A percentile compares a stretch with the other conserved stretches of the same genome.
phyloP scores from a whole-genome alignment of 305 asterid species.

The Ajuga reptans region DNA sequence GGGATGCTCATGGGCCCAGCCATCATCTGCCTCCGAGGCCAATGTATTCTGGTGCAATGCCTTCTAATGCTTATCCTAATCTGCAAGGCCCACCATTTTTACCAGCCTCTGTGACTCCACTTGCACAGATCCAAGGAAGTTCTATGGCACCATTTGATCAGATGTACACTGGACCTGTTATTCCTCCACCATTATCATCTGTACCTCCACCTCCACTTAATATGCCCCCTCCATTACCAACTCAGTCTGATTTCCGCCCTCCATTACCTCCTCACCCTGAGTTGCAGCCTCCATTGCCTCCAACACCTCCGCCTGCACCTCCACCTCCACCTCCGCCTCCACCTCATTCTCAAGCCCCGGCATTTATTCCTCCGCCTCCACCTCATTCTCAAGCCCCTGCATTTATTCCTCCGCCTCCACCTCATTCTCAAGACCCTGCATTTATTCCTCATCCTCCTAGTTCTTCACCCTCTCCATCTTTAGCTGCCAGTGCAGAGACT shows the following conservation, averaged over 20 bases:
- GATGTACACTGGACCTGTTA: constrained; percentile 48
- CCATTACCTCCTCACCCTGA: constrained; percentile 33
- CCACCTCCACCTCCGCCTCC: constrained; percentile 36
- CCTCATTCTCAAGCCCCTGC: too few relatives aligned
- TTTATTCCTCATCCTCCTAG: constrained; percentile 68
- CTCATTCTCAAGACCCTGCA: constrained; percentile 49
- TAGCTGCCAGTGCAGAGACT: constrained; percentile 36
- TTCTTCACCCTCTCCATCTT: constrained; percentile 59
- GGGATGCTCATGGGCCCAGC: constrained; percentile 62
- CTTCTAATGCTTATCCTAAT: constrained; percentile 43
- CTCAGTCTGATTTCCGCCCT: constrained; percentile 37
- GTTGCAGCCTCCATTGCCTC: constrained; percentile 34
- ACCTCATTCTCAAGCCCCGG: too few relatives aligned
- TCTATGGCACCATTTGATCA: constrained; percentile 54
- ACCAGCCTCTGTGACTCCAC: constrained; percentile 76
- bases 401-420: constrained; percentile 21
- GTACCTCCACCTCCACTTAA: constrained; percentile 49
- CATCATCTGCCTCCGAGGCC: constrained; percentile 45
- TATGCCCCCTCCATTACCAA: constrained; percentile 44
- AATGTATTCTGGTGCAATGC: constrained; percentile 40
- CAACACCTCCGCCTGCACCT: constrained; percentile 39
- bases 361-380: constrained; percentile 20
- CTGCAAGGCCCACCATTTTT: constrained; percentile 57
- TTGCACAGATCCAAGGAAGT: constrained; percentile 52
- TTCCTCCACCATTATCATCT: constrained; percentile 55